These are phyloP conservation scores for Brassica cretica DNA, from an alignment of 345 rosid genomes.

Conservation along the genomic window DNA sequence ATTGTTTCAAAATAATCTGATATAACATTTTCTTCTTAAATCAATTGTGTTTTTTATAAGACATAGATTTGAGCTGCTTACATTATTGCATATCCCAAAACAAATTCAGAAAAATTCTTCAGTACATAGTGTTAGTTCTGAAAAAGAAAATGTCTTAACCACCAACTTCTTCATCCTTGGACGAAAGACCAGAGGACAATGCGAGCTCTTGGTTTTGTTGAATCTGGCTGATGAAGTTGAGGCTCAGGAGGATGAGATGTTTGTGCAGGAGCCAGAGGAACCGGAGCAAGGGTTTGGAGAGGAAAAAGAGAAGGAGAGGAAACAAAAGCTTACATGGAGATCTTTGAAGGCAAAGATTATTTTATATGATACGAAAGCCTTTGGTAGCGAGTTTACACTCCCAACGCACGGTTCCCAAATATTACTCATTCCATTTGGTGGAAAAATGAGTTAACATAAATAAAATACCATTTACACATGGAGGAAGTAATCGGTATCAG, in stretches of 20 bases:
- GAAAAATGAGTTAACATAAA: slow-evolving; percentile 49
- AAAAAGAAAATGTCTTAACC: neutral
- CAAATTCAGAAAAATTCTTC: neutral
- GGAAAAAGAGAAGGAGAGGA: neutral
- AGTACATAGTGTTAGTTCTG: neutral
- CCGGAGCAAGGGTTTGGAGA: neutral
- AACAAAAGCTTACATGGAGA: neutral
- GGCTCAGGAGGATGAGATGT: neutral
- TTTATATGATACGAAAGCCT: neutral
- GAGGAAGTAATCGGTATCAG: slow-evolving; percentile 48
- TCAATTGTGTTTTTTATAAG: slow-evolving; percentile 3
- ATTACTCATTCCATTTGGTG: slow-evolving; percentile 58
- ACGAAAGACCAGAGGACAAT: slow-evolving; percentile 42
- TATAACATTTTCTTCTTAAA: neutral
- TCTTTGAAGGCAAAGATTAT: neutral
- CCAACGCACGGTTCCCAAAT: slow-evolving; percentile 25
- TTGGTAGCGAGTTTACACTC: neutral
- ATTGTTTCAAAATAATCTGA: neutral
- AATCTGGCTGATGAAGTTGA: neutral
- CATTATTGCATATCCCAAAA: neutral
- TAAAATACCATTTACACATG: slow-evolving; percentile 52
- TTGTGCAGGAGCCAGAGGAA: neutral
- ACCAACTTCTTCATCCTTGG: neutral
- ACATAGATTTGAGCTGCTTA: neutral
- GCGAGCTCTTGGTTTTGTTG: neutral